Percentiles rank a stretch among this genome's conserved stretches.
phyloP scores from a whole-genome alignment of 2,329 filamentous ascomycete genomes.

The Diaporthe citriasiana region DNA sequence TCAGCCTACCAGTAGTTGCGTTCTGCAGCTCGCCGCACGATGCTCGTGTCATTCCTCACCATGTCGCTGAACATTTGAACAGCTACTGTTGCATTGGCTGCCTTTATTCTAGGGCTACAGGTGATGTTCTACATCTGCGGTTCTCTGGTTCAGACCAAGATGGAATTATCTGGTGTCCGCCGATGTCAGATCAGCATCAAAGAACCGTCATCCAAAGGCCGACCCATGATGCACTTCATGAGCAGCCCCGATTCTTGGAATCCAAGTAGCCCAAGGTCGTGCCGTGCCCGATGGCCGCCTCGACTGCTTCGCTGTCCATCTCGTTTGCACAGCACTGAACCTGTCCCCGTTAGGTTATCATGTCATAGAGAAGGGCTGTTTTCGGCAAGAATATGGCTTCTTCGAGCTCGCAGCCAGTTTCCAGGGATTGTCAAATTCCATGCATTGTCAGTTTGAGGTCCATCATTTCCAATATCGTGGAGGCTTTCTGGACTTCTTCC shows the following conservation, averaged over 20 bases:
- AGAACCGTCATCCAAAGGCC: background rate
- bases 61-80: background rate
- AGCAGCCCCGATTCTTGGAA: background rate
- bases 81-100: background rate
- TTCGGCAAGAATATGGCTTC: background rate
- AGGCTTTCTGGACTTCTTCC: too few relatives aligned
- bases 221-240: background rate
- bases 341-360: background rate
- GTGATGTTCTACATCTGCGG: conserved; percentile 1
- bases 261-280: background rate
- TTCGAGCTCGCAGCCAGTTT: background rate
- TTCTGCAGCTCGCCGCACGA: background rate
- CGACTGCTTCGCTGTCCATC: background rate
- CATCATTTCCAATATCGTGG: too few relatives aligned
- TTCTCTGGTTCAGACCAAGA: background rate
- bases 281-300: too few relatives aligned
- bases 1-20: background rate
- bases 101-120: background rate
- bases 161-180: background rate
- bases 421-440: background rate
- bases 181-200: background rate
- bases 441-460: too few relatives aligned
- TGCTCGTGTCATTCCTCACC: background rate
- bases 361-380: background rate
- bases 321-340: conserved; percentile 14